Evolutionary conservation across 108 stramenopile species (phyloP).

Genomic region (Conticribra weissflogii): DNA sequence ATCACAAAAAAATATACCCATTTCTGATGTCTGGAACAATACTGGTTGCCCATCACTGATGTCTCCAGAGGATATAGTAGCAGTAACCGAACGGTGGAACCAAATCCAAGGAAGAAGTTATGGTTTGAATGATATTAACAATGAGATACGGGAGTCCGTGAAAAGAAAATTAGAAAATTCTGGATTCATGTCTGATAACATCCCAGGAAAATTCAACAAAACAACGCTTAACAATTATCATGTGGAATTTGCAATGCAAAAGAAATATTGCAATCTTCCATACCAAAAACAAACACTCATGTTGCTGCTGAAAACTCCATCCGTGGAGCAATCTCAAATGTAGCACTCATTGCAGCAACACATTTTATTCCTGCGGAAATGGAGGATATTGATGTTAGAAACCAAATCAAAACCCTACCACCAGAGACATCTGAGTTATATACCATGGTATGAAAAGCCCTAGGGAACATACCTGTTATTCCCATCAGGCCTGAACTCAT

Average conservation of each 20-base stretch:
- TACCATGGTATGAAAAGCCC: not conserved
- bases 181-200: not conserved
- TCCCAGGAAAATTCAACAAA: not conserved
- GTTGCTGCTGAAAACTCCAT: slow-evolving; percentile 25
- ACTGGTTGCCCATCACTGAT: too few species aligned
- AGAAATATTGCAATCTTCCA: slow-evolving; percentile 2
- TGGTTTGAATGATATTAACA: slow-evolving; percentile 4
- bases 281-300: slow-evolving; percentile 19
- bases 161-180: not conserved
- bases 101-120: not conserved
- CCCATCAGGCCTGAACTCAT: slow-evolving; percentile 10
- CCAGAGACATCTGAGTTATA: not conserved
- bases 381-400: not conserved
- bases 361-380: slow-evolving; percentile 4
- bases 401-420: not conserved
- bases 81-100: too few species aligned
- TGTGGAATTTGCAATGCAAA: slow-evolving; percentile 2
- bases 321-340: slow-evolving; percentile 8
- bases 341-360: not conserved
- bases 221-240: slow-evolving; percentile 5
- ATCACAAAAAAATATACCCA: too few species aligned
- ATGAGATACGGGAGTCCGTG: not conserved
- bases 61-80: too few species aligned
- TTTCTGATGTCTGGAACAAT: too few species aligned
- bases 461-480: not conserved